Conservation (phyloP, 352 stramenopile genomes). For the Thraustotheca clavata region DNA sequence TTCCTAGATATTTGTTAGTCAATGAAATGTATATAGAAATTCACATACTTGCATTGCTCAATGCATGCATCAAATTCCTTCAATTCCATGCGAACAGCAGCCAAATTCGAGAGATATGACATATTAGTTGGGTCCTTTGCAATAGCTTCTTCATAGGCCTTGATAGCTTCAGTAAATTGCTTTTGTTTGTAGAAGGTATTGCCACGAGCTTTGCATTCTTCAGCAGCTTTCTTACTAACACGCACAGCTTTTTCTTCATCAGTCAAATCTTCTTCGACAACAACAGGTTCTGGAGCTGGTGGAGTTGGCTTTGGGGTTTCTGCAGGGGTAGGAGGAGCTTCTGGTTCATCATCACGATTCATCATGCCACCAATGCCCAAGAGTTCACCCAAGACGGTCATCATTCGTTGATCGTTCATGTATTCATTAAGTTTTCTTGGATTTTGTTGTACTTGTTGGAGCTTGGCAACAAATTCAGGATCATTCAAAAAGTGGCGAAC, state of each 20-base stretch:
- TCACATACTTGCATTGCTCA: conserved; percentile 80
- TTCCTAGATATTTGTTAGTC: conserved; percentile 38
- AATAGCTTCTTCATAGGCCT: conserved; percentile 95
- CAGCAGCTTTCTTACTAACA: conserved; percentile 42
- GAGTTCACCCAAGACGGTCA: conserved; percentile 80
- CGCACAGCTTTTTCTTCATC: conserved; percentile 75
- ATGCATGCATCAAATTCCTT: conserved; percentile 94
- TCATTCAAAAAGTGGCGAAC: conserved; percentile 87
- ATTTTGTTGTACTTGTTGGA: conserved; percentile 70
- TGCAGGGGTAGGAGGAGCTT: conserved; percentile 44
- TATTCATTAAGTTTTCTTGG: conserved; percentile 69
- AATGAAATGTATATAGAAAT: not conserved
- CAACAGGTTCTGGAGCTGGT: conserved; percentile 41
- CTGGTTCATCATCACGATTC: conserved; percentile 32
- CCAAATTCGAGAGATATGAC: conserved; percentile 96
- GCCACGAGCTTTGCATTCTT: conserved; percentile 90
- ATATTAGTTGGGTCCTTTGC: conserved; percentile 94
- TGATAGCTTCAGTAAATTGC: conserved; percentile 90
- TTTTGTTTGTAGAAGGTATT: conserved; percentile 98
- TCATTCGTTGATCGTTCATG: conserved; percentile 74
- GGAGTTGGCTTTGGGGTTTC: conserved; percentile 27
- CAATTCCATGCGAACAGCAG: conserved; percentile 95
- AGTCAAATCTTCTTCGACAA: conserved; percentile 77
- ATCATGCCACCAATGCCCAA: conserved; percentile 78
- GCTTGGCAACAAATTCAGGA: conserved; percentile 76